These are phyloP conservation scores for Pichia heedii DNA, from an alignment of 805 yeast genomes.

Conservation along the genomic window DNA sequence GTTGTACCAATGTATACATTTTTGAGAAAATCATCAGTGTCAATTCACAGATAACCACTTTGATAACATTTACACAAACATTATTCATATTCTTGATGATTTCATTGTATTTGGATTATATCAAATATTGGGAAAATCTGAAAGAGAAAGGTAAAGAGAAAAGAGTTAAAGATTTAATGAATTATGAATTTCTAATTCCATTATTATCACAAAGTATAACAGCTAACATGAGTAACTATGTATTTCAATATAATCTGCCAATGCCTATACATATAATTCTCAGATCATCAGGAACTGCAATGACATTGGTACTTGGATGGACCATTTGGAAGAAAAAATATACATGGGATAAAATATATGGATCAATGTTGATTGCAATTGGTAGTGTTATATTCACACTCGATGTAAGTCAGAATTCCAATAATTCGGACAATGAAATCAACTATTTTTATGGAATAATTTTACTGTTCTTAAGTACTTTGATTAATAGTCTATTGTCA, in stretches of 20 bases:
- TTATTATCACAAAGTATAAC: conserved; percentile 43
- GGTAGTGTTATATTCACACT: conserved; percentile 43
- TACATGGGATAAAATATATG: conserved; percentile 34
- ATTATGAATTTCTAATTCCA: conserved; percentile 33
- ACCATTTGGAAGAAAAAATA: conserved; percentile 38
- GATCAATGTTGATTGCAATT: conserved; percentile 42
- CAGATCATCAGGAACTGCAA: conserved; percentile 54
- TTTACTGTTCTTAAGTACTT: conserved; percentile 27
- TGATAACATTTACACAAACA: conserved; percentile 54
- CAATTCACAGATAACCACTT: conserved; percentile 32
- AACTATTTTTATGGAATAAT: conserved; percentile 4
- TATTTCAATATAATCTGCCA: conserved; percentile 46
- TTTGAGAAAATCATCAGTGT: conserved; percentile 43
- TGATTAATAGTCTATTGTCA: conserved; percentile 14
- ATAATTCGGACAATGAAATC: neutral
- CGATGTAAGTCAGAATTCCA: conserved; percentile 6
- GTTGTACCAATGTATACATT: conserved; percentile 62
- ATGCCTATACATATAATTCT: conserved; percentile 62
- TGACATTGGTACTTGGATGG: conserved; percentile 51
- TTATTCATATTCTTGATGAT: conserved; percentile 40
- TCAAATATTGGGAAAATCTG: conserved; percentile 1
- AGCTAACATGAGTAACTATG: conserved; percentile 49
- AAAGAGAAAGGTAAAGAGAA: neutral
- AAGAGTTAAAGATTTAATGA: neutral
- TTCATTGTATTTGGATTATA: conserved; percentile 24